phyloP scores from a whole-genome alignment of 257 asterid genomes.

The Orobanche coerulescens region DNA sequence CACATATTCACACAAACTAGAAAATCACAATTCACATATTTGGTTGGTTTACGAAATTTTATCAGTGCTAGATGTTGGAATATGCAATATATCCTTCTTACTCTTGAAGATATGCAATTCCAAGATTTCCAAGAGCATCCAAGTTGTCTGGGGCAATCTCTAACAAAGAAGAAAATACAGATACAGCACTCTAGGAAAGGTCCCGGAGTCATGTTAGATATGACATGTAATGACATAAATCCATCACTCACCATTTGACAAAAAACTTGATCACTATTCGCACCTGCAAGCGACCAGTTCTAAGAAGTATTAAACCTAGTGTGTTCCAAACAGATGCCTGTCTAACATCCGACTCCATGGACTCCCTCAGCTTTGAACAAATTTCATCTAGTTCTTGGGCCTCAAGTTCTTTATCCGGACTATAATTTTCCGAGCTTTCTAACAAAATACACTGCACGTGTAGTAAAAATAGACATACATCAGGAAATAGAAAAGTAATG shows the following conservation, averaged over 20 bases:
- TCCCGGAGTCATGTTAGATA: conserved; percentile 24
- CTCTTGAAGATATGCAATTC: conserved; percentile 88
- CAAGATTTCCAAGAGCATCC: conserved; percentile 95
- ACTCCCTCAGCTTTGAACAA: conserved; percentile 60
- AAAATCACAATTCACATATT: background rate
- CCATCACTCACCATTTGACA: conserved; percentile 16
- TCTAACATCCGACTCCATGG: conserved; percentile 69
- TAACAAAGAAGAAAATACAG: conserved; percentile 72
- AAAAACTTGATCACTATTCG: conserved; percentile 19
- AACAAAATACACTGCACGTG: conserved; percentile 70
- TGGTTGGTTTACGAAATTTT: background rate
- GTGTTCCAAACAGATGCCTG: conserved; percentile 90
- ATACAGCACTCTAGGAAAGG: conserved; percentile 72
- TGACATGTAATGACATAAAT: conserved; percentile 17
- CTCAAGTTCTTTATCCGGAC: conserved; percentile 66
- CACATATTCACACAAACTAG: too few relatives aligned
- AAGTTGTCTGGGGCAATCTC: conserved; percentile 66
- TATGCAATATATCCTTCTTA: conserved; percentile 30
- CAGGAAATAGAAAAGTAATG: conserved; percentile 15
- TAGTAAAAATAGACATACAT: conserved; percentile 15
- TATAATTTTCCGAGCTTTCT: conserved; percentile 64
- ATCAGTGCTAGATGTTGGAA: conserved; percentile 1
- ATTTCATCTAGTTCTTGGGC: conserved; percentile 77
- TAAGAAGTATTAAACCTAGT: conserved; percentile 76
- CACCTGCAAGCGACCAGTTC: conserved; percentile 90